A percentile compares a stretch with the other conserved stretches of the same genome.
Conservation (phyloP, 2,329 filamentous ascomycete species). For the Ilyonectria mors-panacis region DNA sequence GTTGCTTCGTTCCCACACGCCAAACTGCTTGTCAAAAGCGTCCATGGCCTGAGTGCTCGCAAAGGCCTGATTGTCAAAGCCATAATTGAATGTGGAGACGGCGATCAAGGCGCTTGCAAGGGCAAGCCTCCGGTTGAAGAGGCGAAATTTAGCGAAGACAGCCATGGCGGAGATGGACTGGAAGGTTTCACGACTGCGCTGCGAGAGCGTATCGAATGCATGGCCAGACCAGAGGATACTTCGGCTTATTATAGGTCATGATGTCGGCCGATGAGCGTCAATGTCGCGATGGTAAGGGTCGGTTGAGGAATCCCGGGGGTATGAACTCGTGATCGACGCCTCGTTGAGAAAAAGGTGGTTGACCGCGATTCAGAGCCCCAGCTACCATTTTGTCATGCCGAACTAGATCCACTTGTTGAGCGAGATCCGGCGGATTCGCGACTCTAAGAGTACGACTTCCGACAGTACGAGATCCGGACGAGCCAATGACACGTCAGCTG, state of each 20-base stretch:
- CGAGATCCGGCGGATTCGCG: neutral
- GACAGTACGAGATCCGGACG: neutral
- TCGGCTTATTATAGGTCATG: constrained; percentile 34
- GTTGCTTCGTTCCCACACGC: constrained; percentile 43
- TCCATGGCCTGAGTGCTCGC: constrained; percentile 55
- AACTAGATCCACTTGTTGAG: neutral
- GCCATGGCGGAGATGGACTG: constrained; percentile 25
- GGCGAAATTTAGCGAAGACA: constrained; percentile 40
- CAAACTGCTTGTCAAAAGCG: constrained; percentile 53
- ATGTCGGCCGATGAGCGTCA: neutral
- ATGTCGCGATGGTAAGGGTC: constrained; percentile 42
- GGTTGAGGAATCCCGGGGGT: constrained; percentile 29
- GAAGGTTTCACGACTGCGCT: neutral
- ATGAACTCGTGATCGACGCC: neutral
- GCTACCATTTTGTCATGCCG: neutral
- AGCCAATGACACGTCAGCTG: neutral
- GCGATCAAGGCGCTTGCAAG: constrained; percentile 50
- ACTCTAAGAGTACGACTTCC: neutral
- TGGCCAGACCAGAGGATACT: neutral
- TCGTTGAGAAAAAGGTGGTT: neutral
- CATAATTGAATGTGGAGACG: constrained; percentile 57
- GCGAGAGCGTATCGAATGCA: neutral
- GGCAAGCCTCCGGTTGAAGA: constrained; percentile 43
- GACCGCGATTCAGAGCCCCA: neutral
- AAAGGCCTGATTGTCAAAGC: constrained; percentile 57